phyloP scores from a whole-genome alignment of 2,329 filamentous ascomycete species.

The Epichloe glyceriae region DNA sequence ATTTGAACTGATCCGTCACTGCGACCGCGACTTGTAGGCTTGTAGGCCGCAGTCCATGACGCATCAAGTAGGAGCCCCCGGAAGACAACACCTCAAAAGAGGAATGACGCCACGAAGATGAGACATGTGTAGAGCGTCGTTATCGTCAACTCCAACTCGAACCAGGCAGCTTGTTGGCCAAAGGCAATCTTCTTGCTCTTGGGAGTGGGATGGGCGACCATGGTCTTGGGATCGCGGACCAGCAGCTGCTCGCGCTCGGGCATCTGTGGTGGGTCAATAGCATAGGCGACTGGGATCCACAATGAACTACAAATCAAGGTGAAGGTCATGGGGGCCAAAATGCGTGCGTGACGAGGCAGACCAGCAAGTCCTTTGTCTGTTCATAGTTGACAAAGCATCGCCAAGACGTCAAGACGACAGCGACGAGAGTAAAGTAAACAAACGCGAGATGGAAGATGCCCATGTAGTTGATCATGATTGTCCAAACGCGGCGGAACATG shows the following conservation, averaged over 20 bases:
- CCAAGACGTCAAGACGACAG: conserved; percentile 36
- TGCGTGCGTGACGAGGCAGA: conserved; percentile 44
- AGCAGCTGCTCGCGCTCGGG: conserved; percentile 45
- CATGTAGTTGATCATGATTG: conserved; percentile 42
- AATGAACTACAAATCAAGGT: conserved; percentile 39
- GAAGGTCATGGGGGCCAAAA: conserved; percentile 50
- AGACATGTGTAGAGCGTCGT: conserved; percentile 36
- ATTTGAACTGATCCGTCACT: not conserved
- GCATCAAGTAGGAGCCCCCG: not conserved
- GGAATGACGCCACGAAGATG: conserved; percentile 32
- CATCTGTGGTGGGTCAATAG: conserved; percentile 44
- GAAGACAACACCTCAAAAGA: conserved; percentile 9
- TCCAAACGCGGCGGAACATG: conserved; percentile 39
- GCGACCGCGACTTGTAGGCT: not conserved
- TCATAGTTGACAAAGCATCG: conserved; percentile 31
- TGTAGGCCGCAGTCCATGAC: too few species aligned
- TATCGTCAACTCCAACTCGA: conserved; percentile 40
- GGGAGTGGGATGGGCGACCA: conserved; percentile 37
- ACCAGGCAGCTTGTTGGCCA: conserved; percentile 39
- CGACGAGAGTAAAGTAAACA: conserved; percentile 38
- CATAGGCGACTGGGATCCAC: conserved; percentile 48
- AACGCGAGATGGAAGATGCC: conserved; percentile 41
- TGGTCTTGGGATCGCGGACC: conserved; percentile 39
- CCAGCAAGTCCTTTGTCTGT: conserved; percentile 27
- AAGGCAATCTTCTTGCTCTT: conserved; percentile 42